phyloP scores from a whole-genome alignment of 495 filamentous ascomycete species.

The Aspergillus carlsbadensis region DNA sequence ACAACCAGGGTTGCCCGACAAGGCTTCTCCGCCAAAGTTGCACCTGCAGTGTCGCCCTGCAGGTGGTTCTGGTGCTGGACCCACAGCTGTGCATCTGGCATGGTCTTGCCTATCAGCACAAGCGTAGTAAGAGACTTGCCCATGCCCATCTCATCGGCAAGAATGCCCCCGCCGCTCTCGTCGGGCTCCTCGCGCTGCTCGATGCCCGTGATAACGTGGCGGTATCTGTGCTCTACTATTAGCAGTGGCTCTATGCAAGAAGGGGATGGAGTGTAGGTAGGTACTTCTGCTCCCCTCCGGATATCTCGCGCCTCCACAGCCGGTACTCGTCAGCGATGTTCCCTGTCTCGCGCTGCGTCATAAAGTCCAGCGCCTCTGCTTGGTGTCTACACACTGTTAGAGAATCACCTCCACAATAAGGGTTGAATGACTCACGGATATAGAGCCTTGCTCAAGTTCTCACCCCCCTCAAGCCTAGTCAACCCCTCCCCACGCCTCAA shows the following conservation, averaged over 20 bases:
- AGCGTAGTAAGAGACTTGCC: constrained; percentile 6
- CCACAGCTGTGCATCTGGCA: neutral
- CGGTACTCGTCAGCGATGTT: neutral
- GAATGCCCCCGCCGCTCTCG: constrained; percentile 2
- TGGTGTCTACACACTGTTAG: neutral
- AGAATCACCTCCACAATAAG: neutral
- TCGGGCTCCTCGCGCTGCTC: neutral
- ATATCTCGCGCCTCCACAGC: neutral
- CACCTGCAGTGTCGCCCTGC: neutral
- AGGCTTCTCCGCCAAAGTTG: neutral
- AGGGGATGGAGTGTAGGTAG: neutral
- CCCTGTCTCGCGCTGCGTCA: constrained; percentile 7
- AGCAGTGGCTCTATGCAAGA: too few relatives aligned
- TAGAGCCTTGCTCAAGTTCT: neutral
- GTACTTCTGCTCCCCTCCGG: neutral
- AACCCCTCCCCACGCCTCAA: neutral
- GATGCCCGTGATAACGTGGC: neutral
- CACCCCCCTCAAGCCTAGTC: neutral
- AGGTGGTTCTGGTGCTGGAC: neutral
- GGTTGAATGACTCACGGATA: neutral
- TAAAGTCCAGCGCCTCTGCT: constrained; percentile 3
- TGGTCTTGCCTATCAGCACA: constrained; percentile 1
- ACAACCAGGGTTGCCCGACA: constrained; percentile 6
- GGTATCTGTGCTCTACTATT: neutral
- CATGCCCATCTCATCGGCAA: constrained; percentile 10